Percentiles rank a stretch among this genome's conserved stretches.
These are phyloP conservation scores for Mrakia frigida DNA, from an alignment of 768 basidiomycete genomes.

Conservation along the genomic window DNA sequence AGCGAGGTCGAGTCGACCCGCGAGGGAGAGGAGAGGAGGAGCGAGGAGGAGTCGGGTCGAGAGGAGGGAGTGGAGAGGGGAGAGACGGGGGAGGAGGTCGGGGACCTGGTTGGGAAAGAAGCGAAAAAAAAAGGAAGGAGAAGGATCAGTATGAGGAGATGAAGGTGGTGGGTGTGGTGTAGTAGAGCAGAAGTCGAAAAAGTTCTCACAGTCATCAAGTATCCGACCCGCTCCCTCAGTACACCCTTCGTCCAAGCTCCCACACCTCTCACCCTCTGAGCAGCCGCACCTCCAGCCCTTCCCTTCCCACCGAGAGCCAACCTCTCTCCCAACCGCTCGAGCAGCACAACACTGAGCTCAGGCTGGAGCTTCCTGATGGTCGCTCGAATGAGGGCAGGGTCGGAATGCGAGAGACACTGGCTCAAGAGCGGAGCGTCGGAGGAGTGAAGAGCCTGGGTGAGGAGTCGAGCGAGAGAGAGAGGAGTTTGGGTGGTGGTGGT, in stretches of 20 bases:
- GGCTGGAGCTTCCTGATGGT: slow-evolving; percentile 82
- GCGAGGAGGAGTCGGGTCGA: slow-evolving; percentile 74
- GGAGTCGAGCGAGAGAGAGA: slow-evolving; percentile 78
- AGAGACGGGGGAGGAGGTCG: slow-evolving; percentile 78
- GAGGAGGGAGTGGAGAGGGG: slow-evolving; percentile 75
- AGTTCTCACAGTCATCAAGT: slow-evolving; percentile 81
- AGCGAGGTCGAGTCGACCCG: slow-evolving; percentile 87
- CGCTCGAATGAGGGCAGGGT: slow-evolving; percentile 71
- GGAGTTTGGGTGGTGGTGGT: slow-evolving; percentile 17
- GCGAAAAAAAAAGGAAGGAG: background rate
- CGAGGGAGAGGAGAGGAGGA: slow-evolving; percentile 74
- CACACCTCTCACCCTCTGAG: slow-evolving; percentile 43
- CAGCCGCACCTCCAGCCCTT: slow-evolving; percentile 58
- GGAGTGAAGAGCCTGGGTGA: slow-evolving; percentile 94
- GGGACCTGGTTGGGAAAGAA: slow-evolving; percentile 60
- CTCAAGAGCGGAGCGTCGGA: slow-evolving; percentile 82
- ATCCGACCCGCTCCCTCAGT: slow-evolving; percentile 75
- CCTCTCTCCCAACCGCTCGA: slow-evolving; percentile 72
- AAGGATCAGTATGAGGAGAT: background rate
- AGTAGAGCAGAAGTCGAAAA: background rate
- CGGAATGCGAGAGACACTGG: slow-evolving; percentile 77
- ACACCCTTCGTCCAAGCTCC: slow-evolving; percentile 57
- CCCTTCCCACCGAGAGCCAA: slow-evolving; percentile 50
- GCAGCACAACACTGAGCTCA: slow-evolving; percentile 74
- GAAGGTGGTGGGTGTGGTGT: no score